Conservation (phyloP, 1,284 basidiomycete genomes). For the Sporisorium sorghi region DNA sequence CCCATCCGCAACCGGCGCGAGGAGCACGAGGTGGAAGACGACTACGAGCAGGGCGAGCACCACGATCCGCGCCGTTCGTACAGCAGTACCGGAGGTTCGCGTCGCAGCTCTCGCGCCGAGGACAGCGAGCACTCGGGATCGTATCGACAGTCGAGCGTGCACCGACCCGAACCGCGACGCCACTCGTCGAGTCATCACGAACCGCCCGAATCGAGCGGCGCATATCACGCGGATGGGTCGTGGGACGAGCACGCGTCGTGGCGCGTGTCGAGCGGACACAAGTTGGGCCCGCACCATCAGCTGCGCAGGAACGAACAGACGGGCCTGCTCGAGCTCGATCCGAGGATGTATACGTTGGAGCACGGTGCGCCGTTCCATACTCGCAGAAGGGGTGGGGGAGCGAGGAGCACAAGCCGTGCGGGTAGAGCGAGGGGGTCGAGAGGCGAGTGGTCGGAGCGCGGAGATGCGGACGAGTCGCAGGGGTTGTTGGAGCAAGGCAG, state of each 20-base stretch:
- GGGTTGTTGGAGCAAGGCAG: conserved; percentile 40
- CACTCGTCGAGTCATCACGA: conserved; percentile 14
- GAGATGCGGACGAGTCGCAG: conserved; percentile 19
- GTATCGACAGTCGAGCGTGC: conserved; percentile 38
- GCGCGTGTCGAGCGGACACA: conserved; percentile 54
- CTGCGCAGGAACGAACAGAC: conserved; percentile 39
- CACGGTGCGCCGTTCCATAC: conserved; percentile 30
- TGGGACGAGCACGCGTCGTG: conserved; percentile 52
- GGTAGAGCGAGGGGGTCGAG: not conserved
- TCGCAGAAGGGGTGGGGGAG: conserved; percentile 5
- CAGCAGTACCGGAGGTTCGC: conserved; percentile 16
- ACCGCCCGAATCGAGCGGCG: conserved; percentile 18
- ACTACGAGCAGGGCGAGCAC: conserved; percentile 44
- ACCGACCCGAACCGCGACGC: conserved; percentile 29
- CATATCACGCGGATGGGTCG: conserved; percentile 38
- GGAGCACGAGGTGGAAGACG: conserved; percentile 24
- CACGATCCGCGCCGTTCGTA: conserved; percentile 20
- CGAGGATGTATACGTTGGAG: conserved; percentile 38
- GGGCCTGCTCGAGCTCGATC: conserved; percentile 40
- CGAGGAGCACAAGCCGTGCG: conserved; percentile 1
- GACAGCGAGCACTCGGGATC: conserved; percentile 26
- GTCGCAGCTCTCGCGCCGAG: conserved; percentile 29
- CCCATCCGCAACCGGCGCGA: conserved; percentile 25
- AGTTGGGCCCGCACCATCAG: conserved; percentile 54
- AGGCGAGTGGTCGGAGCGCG: no score